Base-by-base conservation (phyloP, 2,329 filamentous ascomycete genomes). In the Trichophyton rubrum region DNA sequence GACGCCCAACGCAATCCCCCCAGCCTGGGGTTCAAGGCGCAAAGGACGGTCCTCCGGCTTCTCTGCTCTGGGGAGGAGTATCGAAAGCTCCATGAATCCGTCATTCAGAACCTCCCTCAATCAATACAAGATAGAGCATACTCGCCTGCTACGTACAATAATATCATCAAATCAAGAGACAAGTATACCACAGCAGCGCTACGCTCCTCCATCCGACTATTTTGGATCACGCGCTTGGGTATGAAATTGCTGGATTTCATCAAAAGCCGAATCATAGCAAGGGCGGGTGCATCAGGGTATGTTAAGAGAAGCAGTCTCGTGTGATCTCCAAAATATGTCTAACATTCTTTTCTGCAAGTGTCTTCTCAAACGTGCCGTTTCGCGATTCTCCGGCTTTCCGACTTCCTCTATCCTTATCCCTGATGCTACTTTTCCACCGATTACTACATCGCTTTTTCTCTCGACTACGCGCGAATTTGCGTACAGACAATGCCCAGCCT, bases 401-500 rank as follows among this genome's bases (percentile, higher is more conserved):
- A 60, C 79, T 96, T 8, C 92, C 90, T 0, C 78, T 91, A 7
- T 93, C 90, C 0, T 80, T 96, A 13, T 91, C 90, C 15, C 82
- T 88, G 2, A 90, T 96, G 64, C 81, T 97, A 20, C 83, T 97
- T 49, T 83, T 95, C 63, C 93, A 99, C 72, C 85, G 93, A 33
- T 79, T 96, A 0, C 84, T 97, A 27, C 90, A 92, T 75, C 89
- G 92, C 62, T 96, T 97, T 79, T 88, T 97, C 67, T 82, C 83
- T 27, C 84, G 89, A 30, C 78, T 97, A 49, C 86, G 92, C 56
- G 79, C 82, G 1, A 89, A 90, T 64, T 79, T 99, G 3, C 83
- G 95, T 47, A 85, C 87, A 40, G 82, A 89, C n/a, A 83, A 89
- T 61, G 90, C 91, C 1, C 81, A 82, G 60, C 86, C 89, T 0